phyloP scores from a whole-genome alignment of 1,284 basidiomycete species.

The Ceraceosorus bombacis region DNA sequence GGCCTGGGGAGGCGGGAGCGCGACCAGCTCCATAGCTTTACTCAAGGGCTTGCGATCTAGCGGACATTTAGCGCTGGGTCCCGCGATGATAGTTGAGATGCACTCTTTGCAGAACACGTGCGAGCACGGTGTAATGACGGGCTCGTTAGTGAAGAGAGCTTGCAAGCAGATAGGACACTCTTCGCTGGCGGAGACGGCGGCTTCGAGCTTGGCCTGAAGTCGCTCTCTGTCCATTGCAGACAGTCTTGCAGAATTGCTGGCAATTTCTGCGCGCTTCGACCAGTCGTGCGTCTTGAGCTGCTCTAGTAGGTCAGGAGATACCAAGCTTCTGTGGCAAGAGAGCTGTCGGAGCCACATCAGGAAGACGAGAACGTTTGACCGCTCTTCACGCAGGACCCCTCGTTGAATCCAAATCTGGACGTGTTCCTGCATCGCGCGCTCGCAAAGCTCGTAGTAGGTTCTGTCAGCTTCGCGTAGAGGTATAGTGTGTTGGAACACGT shows the following conservation, averaged over 20 bases:
- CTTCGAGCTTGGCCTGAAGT: conserved; percentile 61
- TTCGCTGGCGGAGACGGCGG: conserved; percentile 69
- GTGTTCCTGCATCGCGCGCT: conserved; percentile 59
- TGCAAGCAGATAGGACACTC: conserved; percentile 71
- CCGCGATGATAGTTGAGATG: conserved; percentile 59
- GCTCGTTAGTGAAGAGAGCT: conserved; percentile 50
- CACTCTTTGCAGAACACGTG: conserved; percentile 64
- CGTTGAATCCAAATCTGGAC: conserved; percentile 58
- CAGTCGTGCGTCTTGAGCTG: conserved; percentile 59
- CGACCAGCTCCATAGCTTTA: conserved; percentile 54
- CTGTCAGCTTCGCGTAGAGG: conserved; percentile 62
- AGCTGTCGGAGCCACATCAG: conserved; percentile 79
- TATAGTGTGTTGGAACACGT: conserved; percentile 55
- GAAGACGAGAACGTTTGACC: conserved; percentile 60
- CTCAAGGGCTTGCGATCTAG: conserved; percentile 70
- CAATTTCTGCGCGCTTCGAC: conserved; percentile 26
- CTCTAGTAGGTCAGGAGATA: conserved; percentile 68
- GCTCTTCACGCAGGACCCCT: conserved; percentile 13
- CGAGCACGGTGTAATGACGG: conserved; percentile 69
- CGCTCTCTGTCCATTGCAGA: conserved; percentile 40
- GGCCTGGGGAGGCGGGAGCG: conserved; percentile 56
- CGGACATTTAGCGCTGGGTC: conserved; percentile 61
- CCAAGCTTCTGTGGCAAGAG: conserved; percentile 68
- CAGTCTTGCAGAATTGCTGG: not conserved
- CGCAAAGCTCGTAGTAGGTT: conserved; percentile 66